A percentile compares a stretch with the other conserved stretches of the same genome.
Conservation (phyloP, 2,329 filamentous ascomycete genomes). For the Aspergillus fructus region DNA sequence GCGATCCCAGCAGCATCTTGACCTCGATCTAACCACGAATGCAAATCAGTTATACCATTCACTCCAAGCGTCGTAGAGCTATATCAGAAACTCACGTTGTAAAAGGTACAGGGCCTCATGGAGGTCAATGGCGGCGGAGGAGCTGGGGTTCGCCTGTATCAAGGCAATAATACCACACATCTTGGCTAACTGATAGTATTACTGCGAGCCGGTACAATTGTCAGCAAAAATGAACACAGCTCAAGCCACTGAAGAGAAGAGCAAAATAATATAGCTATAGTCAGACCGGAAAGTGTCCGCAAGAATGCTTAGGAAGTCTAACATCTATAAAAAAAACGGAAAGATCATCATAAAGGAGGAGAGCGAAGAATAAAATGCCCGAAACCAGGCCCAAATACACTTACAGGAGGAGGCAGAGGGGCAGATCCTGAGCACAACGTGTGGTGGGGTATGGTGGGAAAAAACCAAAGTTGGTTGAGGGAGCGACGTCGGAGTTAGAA, state of each 20-base stretch:
- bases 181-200: slow-evolving; percentile 22
- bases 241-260: slow-evolving; percentile 11
- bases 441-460: slow-evolving; percentile 18
- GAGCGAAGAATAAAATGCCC: neutral
- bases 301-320: slow-evolving; percentile 49
- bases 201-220: slow-evolving; percentile 22
- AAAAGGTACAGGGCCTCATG: slow-evolving; percentile 72
- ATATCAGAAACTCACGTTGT: slow-evolving; percentile 46
- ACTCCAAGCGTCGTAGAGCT: neutral
- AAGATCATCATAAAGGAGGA: slow-evolving; percentile 38
- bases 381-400: slow-evolving; percentile 19
- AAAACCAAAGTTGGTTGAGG: slow-evolving; percentile 11
- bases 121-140: slow-evolving; percentile 59
- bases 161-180: slow-evolving; percentile 66
- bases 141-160: slow-evolving; percentile 58
- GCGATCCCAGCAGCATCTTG: slow-evolving; percentile 89
- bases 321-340: slow-evolving; percentile 47
- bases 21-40: slow-evolving; percentile 56
- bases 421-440: slow-evolving; percentile 17
- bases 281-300: slow-evolving; percentile 42
- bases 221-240: slow-evolving; percentile 19
- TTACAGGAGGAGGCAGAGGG: slow-evolving; percentile 12
- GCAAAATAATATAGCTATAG: slow-evolving; percentile 10
- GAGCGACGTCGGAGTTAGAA: slow-evolving; percentile 10
- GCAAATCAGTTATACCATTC: slow-evolving; percentile 26